Percentiles rank a stretch among this genome's conserved stretches.
Conservation (phyloP, 2,329 filamentous ascomycete species). For the Torrubiella hemipterigena region DNA sequence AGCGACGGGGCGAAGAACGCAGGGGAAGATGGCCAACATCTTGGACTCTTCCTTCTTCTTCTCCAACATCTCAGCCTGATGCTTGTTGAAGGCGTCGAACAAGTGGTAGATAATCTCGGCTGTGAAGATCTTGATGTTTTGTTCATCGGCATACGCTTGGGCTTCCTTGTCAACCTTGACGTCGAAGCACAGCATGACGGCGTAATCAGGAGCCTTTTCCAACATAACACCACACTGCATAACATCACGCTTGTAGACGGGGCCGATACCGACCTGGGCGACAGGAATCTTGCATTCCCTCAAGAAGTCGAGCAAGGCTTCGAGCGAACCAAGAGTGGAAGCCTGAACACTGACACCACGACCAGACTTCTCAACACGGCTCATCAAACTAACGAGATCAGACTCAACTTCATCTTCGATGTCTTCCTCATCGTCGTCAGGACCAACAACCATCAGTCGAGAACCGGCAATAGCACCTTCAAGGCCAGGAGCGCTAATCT, state of each 20-base stretch:
- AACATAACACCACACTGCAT: conserved; percentile 94
- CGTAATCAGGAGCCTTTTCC: conserved; percentile 87
- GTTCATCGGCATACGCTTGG: conserved; percentile 77
- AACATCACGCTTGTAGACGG: conserved; percentile 95
- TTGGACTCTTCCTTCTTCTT: conserved; percentile 96
- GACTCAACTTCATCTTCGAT: conserved; percentile 93
- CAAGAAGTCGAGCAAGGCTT: conserved; percentile 92
- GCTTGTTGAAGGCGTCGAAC: conserved; percentile 91
- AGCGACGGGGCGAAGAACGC: conserved; percentile 76
- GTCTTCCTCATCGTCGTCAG: conserved; percentile 93
- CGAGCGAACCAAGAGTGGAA: conserved; percentile 90
- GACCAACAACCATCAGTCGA: conserved; percentile 82
- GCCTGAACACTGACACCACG: conserved; percentile 95
- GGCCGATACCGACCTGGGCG: conserved; percentile 91
- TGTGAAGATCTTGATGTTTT: conserved; percentile 94
- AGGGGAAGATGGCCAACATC: conserved; percentile 92
- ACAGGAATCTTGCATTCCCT: conserved; percentile 95
- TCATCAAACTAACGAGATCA: conserved; percentile 83
- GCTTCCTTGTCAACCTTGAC: conserved; percentile 99
- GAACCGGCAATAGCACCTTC: conserved; percentile 96
- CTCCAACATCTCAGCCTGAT: conserved; percentile 78
- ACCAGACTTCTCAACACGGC: conserved; percentile 80
- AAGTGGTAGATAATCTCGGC: conserved; percentile 99
- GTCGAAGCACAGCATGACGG: conserved; percentile 99
- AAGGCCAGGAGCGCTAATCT: conserved; percentile 92